Conservation (phyloP, 768 basidiomycete species). For the Tricholoma saponaceum region DNA sequence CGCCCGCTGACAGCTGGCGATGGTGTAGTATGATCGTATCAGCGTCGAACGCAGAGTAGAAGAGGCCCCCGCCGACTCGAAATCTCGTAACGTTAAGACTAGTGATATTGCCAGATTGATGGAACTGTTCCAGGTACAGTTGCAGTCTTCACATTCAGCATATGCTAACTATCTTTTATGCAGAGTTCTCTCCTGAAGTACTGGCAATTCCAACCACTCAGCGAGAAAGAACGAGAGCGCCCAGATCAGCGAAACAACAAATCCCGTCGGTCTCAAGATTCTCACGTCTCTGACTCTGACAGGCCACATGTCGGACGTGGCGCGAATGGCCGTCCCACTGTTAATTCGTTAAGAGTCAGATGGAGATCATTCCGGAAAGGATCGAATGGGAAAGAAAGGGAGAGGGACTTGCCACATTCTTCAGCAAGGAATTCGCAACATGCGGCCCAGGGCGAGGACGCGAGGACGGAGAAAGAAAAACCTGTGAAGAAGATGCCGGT, state of each 20-base stretch:
- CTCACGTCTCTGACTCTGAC: conserved; percentile 33
- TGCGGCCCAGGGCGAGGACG: conserved; percentile 20
- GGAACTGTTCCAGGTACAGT: conserved; percentile 74
- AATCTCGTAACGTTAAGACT: conserved; percentile 53
- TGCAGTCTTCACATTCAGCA: not conserved
- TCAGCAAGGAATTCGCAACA: conserved; percentile 9
- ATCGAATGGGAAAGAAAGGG: conserved; percentile 24
- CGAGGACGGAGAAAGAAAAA: conserved; percentile 28
- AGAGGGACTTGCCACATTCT: conserved; percentile 18
- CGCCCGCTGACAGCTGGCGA: not conserved
- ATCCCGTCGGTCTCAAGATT: conserved; percentile 25
- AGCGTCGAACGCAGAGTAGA: conserved; percentile 61
- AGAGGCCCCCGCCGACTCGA: conserved; percentile 39
- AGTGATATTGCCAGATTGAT: conserved; percentile 80
- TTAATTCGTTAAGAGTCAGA: conserved; percentile 15
- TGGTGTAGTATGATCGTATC: conserved; percentile 65
- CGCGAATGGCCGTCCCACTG: conserved; percentile 12
- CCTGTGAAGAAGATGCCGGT: conserved; percentile 47
- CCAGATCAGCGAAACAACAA: conserved; percentile 11
- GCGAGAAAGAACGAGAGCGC: conserved; percentile 18
- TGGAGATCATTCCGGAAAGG: conserved; percentile 29
- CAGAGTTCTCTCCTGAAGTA: conserved; percentile 71
- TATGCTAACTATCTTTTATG: not conserved
- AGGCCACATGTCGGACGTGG: conserved; percentile 35
- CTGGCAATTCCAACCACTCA: conserved; percentile 57